Evolutionary conservation across 139 green algal genomes (phyloP), one percentile per base, ranked within the genome.

Genomic region (Microglena sp.): DNA sequence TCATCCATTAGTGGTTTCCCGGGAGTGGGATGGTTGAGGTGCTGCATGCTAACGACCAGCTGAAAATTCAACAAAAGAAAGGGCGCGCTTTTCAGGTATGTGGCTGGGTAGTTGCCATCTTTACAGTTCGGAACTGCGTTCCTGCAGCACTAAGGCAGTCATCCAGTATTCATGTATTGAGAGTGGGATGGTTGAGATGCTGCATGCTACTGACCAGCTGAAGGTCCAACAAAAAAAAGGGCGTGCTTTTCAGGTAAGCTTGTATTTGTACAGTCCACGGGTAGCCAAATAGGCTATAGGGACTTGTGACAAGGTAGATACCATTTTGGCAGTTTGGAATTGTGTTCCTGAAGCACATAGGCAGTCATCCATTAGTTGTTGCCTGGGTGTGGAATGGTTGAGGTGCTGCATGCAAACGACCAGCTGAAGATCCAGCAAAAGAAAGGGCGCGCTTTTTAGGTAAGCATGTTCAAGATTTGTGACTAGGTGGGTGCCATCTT

Each of bases 201-300:
- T 87, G 56, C 44, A 68, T 2, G 72, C 69, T 26, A 87, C 84
- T 36, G 83, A 90, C 73, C 83, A 90, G 70, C 77, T 90, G 55
- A 56, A 53, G 7, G 57, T 62, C 27, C 75, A 91, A 72, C 71
- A 71, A 64, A 59, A 59, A 33, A 75, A 73, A 32, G 85, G 85
- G 34, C 53, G n/a, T 28, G 64, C 22, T 3, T 44, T 43, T 22
- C 24, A 71, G 54, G 36, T 53, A 58, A 29, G 58, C 30, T 65
- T 27, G 28, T n/a, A n/a, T n/a, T n/a, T n/a, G n/a, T n/a, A 34
- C 60, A 24, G 40, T 50, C 15, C 11, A 11, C 40, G 40, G 40
- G 11, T 24, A 11, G 15, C 40, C 15, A 15, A 24, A 15, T 50
- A 15, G 40, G 40, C 15, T 50, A 15, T 24, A 11, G 15, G 11